phyloP scores from a whole-genome alignment of 176 grass and related monocot species.

The Musa acuminata region DNA sequence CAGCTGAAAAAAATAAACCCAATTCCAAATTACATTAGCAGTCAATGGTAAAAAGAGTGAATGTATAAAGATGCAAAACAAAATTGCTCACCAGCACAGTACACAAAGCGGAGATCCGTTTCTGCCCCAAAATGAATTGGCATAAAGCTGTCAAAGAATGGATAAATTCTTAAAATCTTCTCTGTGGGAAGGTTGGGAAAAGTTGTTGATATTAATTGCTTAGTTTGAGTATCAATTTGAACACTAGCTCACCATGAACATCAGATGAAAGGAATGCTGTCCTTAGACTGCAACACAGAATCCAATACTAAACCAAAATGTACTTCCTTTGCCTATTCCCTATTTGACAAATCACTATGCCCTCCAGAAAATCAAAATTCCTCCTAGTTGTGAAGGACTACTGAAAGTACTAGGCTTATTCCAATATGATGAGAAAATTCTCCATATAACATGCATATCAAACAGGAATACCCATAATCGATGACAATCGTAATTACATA shows the following conservation, averaged over 20 bases:
- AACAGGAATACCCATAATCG: background rate
- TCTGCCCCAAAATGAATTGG: slow-evolving; percentile 85
- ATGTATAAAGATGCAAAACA: background rate
- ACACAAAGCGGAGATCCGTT: slow-evolving; percentile 86
- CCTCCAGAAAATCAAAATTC: too few species aligned
- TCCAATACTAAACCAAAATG: too few species aligned
- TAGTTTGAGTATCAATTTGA: too few species aligned
- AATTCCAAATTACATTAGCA: background rate
- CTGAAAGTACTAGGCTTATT: background rate
- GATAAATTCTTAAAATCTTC: slow-evolving; percentile 3
- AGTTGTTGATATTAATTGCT: background rate
- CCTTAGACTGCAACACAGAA: too few species aligned
- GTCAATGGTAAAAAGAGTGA: slow-evolving; percentile 8
- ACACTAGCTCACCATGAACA: too few species aligned
- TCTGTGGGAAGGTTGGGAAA: background rate
- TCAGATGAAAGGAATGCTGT: too few species aligned
- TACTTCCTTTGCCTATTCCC: too few species aligned
- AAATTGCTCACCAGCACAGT: slow-evolving; percentile 70
- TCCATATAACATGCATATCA: background rate
- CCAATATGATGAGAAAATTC: background rate
- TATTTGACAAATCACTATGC: too few species aligned
- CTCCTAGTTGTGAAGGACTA: too few species aligned
- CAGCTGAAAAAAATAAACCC: slow-evolving; percentile 50
- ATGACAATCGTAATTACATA: background rate
- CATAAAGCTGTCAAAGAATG: slow-evolving; percentile 63